Base-by-base conservation (phyloP, 1,284 basidiomycete genomes). In the Abortiporus biennis region DNA sequence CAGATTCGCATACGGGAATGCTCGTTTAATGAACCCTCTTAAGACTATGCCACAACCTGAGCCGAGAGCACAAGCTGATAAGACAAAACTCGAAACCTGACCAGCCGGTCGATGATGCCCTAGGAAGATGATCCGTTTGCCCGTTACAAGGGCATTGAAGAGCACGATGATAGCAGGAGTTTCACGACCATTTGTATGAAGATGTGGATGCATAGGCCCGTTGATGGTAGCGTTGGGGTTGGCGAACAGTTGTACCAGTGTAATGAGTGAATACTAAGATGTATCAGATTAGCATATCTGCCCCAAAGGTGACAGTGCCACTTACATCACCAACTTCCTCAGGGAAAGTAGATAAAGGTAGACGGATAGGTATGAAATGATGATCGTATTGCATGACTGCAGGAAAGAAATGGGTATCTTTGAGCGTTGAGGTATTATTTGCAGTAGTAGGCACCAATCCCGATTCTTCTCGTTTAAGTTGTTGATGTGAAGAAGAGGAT, bases 281-380 rank as follows among this genome's bases (percentile, higher is more conserved):
- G 37, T 6, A 40, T 37, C 16, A 12, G 5, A 12, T 16, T 21
- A 20, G 20, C 15, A n/a, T 16, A 12, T 35, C 9, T 16, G 22
- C 13, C 9, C 23, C 6, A 12, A 20, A 37, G n/a, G 6, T 12
- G 21, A 36, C 58, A 25, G 45, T 9, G 3, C 1, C 48, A 71
- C 85, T 61, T 57, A 94, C 92, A 62, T 97, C 94, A 42, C 94
- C 94, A 42, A 99, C 90, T 71, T 99, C 94, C 59, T 95, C 91
- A 0, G 87, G 74, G 57, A 94, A 94, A 1, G 84, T 86, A 11
- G 80, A 77, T 41, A 94, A 66, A 1, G 92, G 92, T 56, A 95
- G 79, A 54, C 89, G 83, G 54, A 95, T 90, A 8, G 92, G 92
- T 24, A 94, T 63, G 16, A 78, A 76, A 47, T 91, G 78, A 47